Evolutionary conservation across 345 rosid genomes (phyloP), one percentile per base, ranked within the genome.

Genomic region (Turnera subulata): DNA sequence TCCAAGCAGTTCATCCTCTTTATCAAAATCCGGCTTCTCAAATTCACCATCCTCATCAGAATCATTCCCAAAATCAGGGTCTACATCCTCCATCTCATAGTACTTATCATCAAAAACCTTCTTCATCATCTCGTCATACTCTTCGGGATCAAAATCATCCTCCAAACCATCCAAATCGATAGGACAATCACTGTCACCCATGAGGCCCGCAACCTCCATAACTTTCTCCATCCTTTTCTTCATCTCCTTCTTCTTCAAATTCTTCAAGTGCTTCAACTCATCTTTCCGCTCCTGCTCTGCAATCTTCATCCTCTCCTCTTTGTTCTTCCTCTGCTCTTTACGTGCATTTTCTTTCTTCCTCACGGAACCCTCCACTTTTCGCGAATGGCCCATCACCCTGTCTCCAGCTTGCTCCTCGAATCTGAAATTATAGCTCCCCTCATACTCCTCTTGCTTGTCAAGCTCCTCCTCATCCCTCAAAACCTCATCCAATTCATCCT

Each of bases 1-100:
- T 48, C 98, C 91, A 39, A 86, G 89, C 67, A 84, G 63, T 51
- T 89, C 95, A 70, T 92, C 95, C 76, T 86, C 98, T 50, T 88
- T 80, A 40, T 80, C 80, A 60, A 91, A 91, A 64, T 91, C 86
- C 1, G 92, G 98, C 65, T 82, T 91, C 80, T 81, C 82, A 45
- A 65, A 70, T 11, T 66, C 79, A 55, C 46, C 69, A 6, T 65
- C 79, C 4, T 57, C 83, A 54, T 83, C 89, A 14, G 47, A 52
- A 48, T 77, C 90, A 53, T 65, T 73, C 38, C 68, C 72, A 48
- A 82, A 78, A 22, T 57, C 54, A 0, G 83, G 74, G 39, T 81
- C 86, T 0, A 50, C 53, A 54, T 91, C 98, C 48, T 82, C 90
- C 2, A 73, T 77, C 42, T 59, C 77, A 53, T 92, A 89, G 65